Evolutionary conservation across 2,329 filamentous ascomycete species (phyloP).

Genomic region (Neocucurbitaria cava): DNA sequence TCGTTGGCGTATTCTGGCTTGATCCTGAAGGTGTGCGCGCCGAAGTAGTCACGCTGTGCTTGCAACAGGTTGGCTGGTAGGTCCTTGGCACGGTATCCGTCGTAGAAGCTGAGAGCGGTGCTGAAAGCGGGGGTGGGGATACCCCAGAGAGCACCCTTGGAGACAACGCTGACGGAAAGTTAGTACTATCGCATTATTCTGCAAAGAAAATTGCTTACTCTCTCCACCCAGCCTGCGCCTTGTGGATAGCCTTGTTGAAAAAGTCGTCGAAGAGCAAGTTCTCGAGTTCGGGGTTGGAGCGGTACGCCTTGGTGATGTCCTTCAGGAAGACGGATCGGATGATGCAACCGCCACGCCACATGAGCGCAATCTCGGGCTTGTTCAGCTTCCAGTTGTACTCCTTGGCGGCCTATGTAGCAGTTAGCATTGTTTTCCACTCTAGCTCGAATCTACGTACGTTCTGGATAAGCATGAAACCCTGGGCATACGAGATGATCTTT

Average conservation of each 20-base stretch:
- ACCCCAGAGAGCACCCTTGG: slow-evolving; percentile 90
- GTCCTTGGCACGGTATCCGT: slow-evolving; percentile 96
- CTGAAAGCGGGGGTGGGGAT: slow-evolving; percentile 97
- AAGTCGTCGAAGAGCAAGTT: slow-evolving; percentile 99
- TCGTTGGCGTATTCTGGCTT: slow-evolving; percentile 63
- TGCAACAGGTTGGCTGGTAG: slow-evolving; percentile 98
- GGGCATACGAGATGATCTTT: slow-evolving; percentile 99
- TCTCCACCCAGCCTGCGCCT: slow-evolving; percentile 71
- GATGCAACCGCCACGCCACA: slow-evolving; percentile 99
- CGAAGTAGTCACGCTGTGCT: slow-evolving; percentile 99
- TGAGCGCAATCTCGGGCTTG: slow-evolving; percentile 99
- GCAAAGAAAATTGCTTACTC: slow-evolving; percentile 32
- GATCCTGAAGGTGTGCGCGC: slow-evolving; percentile 65
- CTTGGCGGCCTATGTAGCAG: slow-evolving; percentile 74
- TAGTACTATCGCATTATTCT: slow-evolving; percentile 10
- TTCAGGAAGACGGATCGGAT: slow-evolving; percentile 99
- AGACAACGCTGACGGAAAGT: slow-evolving; percentile 73
- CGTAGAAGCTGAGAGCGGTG: slow-evolving; percentile 97
- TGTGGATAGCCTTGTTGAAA: slow-evolving; percentile 99
- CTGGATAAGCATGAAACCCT: slow-evolving; percentile 99
- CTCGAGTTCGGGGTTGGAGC: slow-evolving; percentile 90
- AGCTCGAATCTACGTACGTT: slow-evolving; percentile 66
- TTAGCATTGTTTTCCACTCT: slow-evolving; percentile 5
- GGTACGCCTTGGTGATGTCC: slow-evolving; percentile 96
- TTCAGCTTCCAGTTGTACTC: slow-evolving; percentile 99